These are phyloP conservation scores for Boletus reticuloceps DNA, from an alignment of 768 basidiomycete species.

Conservation along the genomic window DNA sequence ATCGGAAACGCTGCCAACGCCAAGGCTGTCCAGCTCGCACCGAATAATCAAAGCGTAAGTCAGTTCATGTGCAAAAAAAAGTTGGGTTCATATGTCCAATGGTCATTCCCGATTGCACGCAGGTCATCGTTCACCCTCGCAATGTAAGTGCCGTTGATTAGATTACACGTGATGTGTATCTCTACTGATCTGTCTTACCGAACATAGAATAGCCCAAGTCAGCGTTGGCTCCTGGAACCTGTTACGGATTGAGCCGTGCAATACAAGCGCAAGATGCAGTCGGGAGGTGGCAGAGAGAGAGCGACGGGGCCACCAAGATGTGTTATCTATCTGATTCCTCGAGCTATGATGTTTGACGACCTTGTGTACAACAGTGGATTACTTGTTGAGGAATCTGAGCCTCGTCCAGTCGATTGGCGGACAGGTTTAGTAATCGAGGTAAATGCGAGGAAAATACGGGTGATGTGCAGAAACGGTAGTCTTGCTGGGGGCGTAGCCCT, in stretches of 20 bases:
- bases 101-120: not conserved
- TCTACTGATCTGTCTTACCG: not conserved
- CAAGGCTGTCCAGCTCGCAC: not conserved
- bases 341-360: too few species aligned
- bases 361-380: too few species aligned
- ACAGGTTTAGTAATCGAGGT: too few species aligned
- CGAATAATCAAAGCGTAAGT: not conserved
- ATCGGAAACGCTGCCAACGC: constrained; percentile 5
- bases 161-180: not conserved
- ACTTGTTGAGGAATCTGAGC: too few species aligned
- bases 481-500: too few species aligned
- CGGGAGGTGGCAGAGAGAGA: too few species aligned
- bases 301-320: too few species aligned
- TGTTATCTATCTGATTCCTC: too few species aligned
- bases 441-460: too few species aligned
- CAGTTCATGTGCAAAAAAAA: not conserved
- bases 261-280: too few species aligned
- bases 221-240: not conserved
- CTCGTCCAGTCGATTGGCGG: too few species aligned
- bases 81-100: not conserved
- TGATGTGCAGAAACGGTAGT: too few species aligned
- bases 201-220: not conserved
- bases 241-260: not conserved
- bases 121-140: not conserved
- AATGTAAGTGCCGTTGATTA: not conserved